These are phyloP conservation scores for Eutypella sp. DNA, from an alignment of 2,329 filamentous ascomycete genomes.

Conservation along the genomic window DNA sequence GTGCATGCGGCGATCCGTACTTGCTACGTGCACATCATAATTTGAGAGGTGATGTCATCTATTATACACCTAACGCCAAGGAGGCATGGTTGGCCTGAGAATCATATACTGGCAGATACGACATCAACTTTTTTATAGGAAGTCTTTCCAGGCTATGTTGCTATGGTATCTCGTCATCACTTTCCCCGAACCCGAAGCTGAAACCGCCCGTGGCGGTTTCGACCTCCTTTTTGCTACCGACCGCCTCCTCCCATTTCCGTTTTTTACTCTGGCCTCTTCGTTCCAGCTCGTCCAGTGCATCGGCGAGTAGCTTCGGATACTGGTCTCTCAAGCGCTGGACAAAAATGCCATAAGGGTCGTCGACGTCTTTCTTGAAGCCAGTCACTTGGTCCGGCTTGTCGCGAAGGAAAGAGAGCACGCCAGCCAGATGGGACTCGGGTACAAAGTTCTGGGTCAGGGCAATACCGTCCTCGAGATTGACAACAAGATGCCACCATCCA, in stretches of 20 bases:
- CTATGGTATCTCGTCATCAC: conserved; percentile 41
- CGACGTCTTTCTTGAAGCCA: conserved; percentile 70
- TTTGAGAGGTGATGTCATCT: too few relatives aligned
- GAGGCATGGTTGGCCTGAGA: too few relatives aligned
- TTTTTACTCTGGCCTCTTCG: conserved; percentile 61
- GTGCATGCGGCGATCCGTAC: too few relatives aligned
- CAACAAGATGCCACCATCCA: conserved; percentile 95
- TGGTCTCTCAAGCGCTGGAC: conserved; percentile 58
- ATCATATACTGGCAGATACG: not conserved
- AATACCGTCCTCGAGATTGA: conserved; percentile 80
- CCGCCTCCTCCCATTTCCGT: conserved; percentile 80
- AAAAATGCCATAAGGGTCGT: conserved; percentile 72
- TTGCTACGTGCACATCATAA: too few relatives aligned
- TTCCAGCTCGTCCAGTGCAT: conserved; percentile 61
- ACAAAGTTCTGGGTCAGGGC: conserved; percentile 96
- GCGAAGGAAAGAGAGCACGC: conserved; percentile 74
- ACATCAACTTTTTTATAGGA: not conserved
- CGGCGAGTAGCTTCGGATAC: conserved; percentile 63
- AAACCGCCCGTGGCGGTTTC: conserved; percentile 34
- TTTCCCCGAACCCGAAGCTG: conserved; percentile 51
- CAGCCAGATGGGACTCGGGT: conserved; percentile 65
- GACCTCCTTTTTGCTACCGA: conserved; percentile 46
- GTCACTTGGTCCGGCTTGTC: conserved; percentile 83
- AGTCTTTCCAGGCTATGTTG: not conserved
- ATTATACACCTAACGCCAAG: too few relatives aligned